These are phyloP conservation scores for Pythium diclinum DNA, from an alignment of 352 stramenopile genomes.

Conservation along the genomic window DNA sequence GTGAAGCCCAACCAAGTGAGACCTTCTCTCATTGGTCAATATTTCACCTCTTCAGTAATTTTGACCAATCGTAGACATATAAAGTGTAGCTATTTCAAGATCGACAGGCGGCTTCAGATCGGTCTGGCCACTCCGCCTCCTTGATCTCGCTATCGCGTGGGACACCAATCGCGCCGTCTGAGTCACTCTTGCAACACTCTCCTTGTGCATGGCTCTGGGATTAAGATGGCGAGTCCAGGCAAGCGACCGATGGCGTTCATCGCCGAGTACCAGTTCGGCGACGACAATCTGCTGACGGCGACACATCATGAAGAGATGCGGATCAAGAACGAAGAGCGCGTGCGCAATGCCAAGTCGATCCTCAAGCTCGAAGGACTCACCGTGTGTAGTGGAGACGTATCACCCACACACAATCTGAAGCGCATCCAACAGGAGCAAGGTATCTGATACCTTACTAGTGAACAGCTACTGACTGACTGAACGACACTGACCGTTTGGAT, in stretches of 20 bases:
- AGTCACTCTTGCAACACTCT: background rate
- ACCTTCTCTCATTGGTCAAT: background rate
- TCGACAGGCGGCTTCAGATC: background rate
- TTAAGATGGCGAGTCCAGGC: constrained; percentile 43
- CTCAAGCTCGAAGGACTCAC: constrained; percentile 34
- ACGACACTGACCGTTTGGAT: background rate
- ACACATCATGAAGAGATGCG: constrained; percentile 44
- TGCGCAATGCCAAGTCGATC: constrained; percentile 45
- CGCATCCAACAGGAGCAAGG: constrained; percentile 55
- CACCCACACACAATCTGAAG: constrained; percentile 50
- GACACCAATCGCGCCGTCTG: background rate
- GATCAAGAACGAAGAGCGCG: constrained; percentile 41
- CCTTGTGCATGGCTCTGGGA: background rate
- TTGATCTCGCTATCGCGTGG: background rate
- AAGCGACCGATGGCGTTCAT: constrained; percentile 48
- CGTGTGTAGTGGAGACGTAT: constrained; percentile 22
- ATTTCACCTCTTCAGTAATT: background rate
- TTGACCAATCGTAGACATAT: background rate
- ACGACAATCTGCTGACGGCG: constrained; percentile 59
- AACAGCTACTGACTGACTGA: background rate
- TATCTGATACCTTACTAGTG: constrained; percentile 8
- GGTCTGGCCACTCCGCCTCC: background rate
- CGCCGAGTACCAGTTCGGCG: constrained; percentile 63
- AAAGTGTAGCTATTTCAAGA: constrained; percentile 25
- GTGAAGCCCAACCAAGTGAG: background rate